Evolutionary conservation across 2,329 filamentous ascomycete genomes (phyloP), one percentile per base, ranked within the genome.

Genomic region (Paradendryphiella salina): DNA sequence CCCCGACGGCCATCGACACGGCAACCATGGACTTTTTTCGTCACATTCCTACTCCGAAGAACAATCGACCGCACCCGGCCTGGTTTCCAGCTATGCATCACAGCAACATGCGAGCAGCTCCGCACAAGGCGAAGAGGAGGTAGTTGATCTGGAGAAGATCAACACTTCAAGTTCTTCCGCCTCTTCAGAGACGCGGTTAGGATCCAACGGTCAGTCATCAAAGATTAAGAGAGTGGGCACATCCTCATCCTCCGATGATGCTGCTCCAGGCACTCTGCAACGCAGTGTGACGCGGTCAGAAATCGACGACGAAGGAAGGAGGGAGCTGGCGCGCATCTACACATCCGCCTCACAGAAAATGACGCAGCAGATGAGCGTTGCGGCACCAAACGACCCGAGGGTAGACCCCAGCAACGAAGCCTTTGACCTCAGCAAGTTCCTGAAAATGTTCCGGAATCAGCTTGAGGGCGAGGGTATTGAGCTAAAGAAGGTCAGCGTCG

Each of bases 381-480:
- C 63, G 15, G 47, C 56, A 13, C 59, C 62, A 4, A 76, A 70
- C 2, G 78, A 83, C 58, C 74, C 80, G 1, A 71, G 75, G 0
- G 70, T 84, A n/a, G 80, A 84, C 58, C 82, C 82, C 0, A 71
- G 63, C 6, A 79, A 72, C 28, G 74, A 76, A 1, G 67, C 77
- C n/a, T 83, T 83, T 59, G 76, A 83, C 50, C 75, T 82, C 9
- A 75, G 79, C 56, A 82, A 78, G 66, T 84, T 79, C 71, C 66
- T 78, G 36, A 75, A 74, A 7, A 77, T 78, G 71, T 75, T 78
- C 43, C 67, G 82, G 57, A 73, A 75, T 39, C 59, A 80, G 26
- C 69, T 85, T 29, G 77, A 83, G 29, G 77, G 78, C 14, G 81
- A 86, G 50, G 81, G 82, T 0, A 73, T 85, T 37, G 78, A 76